phyloP scores from a whole-genome alignment of 768 basidiomycete genomes.

The Amanita inopinata region DNA sequence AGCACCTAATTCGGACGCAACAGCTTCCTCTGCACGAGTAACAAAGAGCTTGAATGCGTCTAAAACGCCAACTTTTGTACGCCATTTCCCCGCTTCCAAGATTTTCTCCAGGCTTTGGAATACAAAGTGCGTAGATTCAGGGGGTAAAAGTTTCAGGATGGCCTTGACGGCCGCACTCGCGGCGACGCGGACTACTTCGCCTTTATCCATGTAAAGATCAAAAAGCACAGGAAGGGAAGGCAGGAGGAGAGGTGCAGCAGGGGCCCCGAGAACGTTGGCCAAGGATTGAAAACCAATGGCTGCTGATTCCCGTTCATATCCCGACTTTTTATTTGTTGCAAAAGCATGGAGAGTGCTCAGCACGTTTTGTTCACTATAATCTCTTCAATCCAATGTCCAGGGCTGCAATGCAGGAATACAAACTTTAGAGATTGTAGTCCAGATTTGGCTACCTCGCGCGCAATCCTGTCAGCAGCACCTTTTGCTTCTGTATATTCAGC shows the following conservation, averaged over 20 bases:
- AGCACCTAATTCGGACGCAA: constrained; percentile 74
- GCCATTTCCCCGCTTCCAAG: constrained; percentile 85
- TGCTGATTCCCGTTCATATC: constrained; percentile 82
- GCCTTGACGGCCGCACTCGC: constrained; percentile 75
- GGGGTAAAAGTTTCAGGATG: constrained; percentile 75
- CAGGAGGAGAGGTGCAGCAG: constrained; percentile 66
- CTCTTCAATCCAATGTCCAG: no score
- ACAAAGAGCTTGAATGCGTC: constrained; percentile 78
- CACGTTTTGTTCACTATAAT: constrained; percentile 51
- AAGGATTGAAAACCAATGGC: constrained; percentile 75
- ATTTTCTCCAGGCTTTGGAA: constrained; percentile 65
- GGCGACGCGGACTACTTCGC: constrained; percentile 79
- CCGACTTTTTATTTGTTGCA: constrained; percentile 78
- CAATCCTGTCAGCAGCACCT: constrained; percentile 72
- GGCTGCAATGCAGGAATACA: no score
- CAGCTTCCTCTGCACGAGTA: constrained; percentile 54
- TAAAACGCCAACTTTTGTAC: constrained; percentile 85
- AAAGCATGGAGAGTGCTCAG: constrained; percentile 56
- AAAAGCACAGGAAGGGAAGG: constrained; percentile 69
- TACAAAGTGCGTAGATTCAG: constrained; percentile 65
- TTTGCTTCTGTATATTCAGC: constrained; percentile 55
- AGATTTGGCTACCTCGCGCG: constrained; percentile 55
- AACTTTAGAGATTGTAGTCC: constrained; percentile 58
- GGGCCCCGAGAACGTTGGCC: constrained; percentile 56
- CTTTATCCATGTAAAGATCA: constrained; percentile 89